Conservation (phyloP, 2,329 filamentous ascomycete genomes). For the Colletotrichum gigasporum region DNA sequence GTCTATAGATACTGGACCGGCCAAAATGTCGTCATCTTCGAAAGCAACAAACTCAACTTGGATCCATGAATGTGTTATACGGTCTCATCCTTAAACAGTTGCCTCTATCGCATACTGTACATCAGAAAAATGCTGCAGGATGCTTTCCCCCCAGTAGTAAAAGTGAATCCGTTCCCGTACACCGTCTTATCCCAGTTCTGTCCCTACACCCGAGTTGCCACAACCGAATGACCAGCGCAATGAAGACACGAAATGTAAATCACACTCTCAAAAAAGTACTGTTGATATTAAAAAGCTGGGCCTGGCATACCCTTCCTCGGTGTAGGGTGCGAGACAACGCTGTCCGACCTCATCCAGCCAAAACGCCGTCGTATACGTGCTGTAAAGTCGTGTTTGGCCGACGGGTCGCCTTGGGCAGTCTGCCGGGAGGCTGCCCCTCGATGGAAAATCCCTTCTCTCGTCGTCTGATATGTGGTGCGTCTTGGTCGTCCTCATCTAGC, state of each 20-base stretch:
- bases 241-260: constrained; percentile 29
- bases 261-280: constrained; percentile 26
- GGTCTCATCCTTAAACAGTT: constrained; percentile 25
- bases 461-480: constrained; percentile 8
- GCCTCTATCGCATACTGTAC: constrained; percentile 33
- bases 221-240: constrained; percentile 30
- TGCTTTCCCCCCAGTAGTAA: constrained; percentile 20
- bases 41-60: too few relatives aligned
- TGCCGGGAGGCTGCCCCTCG: constrained; percentile 17
- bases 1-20: too few relatives aligned
- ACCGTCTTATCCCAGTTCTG: constrained; percentile 31
- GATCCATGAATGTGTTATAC: too few relatives aligned
- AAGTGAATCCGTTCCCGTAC: constrained; percentile 29
- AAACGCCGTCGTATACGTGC: constrained; percentile 27
- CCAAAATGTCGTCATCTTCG: too few relatives aligned
- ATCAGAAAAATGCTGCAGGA: constrained; percentile 33
- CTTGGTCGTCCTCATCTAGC: constrained; percentile 49
- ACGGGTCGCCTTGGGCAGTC: constrained; percentile 11
- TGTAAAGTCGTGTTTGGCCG: constrained; percentile 6
- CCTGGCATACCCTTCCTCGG: constrained; percentile 23
- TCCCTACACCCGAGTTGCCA: constrained; percentile 30
- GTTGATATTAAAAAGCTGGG: constrained; percentile 32
- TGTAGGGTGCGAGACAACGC: constrained; percentile 26
- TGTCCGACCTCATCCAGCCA: constrained; percentile 22
- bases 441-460: constrained; percentile 1